Evolutionary conservation across 176 grass and related monocot species (phyloP), one percentile per base, ranked within the genome.

Genomic region (Leersia perrieri): DNA sequence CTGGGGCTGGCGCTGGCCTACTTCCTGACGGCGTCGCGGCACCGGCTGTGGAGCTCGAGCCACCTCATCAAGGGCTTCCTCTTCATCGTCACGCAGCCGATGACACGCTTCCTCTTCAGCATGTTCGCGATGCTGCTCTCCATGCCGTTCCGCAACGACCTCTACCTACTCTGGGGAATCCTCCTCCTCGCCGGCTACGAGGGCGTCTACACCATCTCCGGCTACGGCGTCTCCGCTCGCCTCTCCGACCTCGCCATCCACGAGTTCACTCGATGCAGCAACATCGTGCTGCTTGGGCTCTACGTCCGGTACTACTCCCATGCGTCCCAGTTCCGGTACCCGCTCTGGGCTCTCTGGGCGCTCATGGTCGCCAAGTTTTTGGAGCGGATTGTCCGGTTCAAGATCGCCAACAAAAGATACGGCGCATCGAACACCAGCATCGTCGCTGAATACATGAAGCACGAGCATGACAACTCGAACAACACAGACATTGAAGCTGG

Each of bases 401-500:
- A 38, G 47, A 25, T 26, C 2, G 83, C 74, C 57, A 44, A 79
- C 4, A 29, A 9, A 34, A n/a, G 11, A 15, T 92, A 89, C 31
- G 74, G 90, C 4, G 47, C 67, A 16, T 68, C 68, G 22, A 89
- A 74, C 66, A 66, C 61, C 23, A 41, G 69, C 55, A 23, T 72
- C n/a, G 45, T 92, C 27, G 41, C 86, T 4, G 68, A 86, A 22
- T 86, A 89, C 73, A 92, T 86, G 90, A 82, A 82, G 58, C 36
- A n/a, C 29, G 83, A 92, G 47, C 45, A 86, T n/a, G n/a, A n/a
- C n/a, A n/a, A n/a, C n/a, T n/a, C n/a, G n/a, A n/a, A n/a, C n/a
- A n/a, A n/a, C n/a, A 40, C 41, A 44, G 2, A 44, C 13, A 15
- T 15, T 44, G 41, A 44, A 51, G 47, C 47, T 51, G 47, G 47